phyloP scores from a whole-genome alignment of 148 eudicot genomes.

The Cornus florida region DNA sequence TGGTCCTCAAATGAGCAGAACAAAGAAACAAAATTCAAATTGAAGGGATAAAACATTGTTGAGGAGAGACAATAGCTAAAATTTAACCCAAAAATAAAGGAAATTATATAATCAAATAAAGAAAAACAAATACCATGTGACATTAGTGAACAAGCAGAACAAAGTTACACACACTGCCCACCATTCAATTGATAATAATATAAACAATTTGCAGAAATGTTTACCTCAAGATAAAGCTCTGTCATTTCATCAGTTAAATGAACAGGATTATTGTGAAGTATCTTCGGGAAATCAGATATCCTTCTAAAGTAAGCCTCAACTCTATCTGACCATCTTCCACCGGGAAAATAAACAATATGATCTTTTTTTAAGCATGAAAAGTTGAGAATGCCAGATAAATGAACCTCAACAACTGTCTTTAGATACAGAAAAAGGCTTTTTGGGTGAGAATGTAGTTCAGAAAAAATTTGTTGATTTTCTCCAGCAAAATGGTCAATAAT shows the following conservation, averaged over 20 bases:
- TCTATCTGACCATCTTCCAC: constrained; percentile 36
- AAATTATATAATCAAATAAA: background rate
- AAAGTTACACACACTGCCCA: background rate
- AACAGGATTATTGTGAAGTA: constrained; percentile 56
- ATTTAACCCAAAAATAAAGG: background rate
- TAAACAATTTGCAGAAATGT: constrained; percentile 10
- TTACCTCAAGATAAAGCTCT: constrained; percentile 88
- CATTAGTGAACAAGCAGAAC: background rate
- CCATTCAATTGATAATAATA: background rate
- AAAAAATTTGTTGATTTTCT: constrained; percentile 49
- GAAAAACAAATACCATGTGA: background rate
- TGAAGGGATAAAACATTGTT: background rate
- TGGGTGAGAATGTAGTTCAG: constrained; percentile 62
- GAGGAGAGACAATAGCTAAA: background rate
- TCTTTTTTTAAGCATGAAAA: constrained; percentile 44
- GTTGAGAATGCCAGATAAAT: constrained; percentile 65
- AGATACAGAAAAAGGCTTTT: constrained; percentile 87
- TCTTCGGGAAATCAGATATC: constrained; percentile 57
- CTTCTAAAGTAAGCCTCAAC: constrained; percentile 56
- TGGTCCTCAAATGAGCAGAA: background rate
- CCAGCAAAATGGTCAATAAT: constrained; percentile 55
- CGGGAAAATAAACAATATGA: constrained; percentile 29
- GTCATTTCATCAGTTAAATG: constrained; percentile 74
- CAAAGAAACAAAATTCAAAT: constrained; percentile 2
- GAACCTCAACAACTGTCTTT: constrained; percentile 85